phyloP scores from a whole-genome alignment of 208 protist genomes.

The Crithidia sp. region DNA sequence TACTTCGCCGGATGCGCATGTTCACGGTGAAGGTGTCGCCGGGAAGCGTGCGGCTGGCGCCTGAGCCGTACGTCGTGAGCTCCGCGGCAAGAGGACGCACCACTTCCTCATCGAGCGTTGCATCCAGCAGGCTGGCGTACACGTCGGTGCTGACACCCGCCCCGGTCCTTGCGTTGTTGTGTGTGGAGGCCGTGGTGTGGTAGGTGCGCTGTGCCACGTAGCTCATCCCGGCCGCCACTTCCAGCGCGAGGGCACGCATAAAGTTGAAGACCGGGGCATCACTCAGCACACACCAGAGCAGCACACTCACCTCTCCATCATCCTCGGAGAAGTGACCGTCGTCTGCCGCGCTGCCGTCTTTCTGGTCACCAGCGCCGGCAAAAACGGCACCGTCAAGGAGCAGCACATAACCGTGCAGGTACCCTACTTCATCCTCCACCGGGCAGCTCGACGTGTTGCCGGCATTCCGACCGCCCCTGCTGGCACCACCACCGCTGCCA shows the following conservation, averaged over 20 bases:
- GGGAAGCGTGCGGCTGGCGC: slow-evolving; percentile 24
- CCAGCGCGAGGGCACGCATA: slow-evolving; percentile 51
- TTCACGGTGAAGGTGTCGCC: slow-evolving; percentile 36
- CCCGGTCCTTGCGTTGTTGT: neutral
- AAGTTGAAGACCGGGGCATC: slow-evolving; percentile 57
- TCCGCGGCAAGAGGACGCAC: slow-evolving; percentile 32
- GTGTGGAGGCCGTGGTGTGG: neutral
- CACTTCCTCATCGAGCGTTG: slow-evolving; percentile 27
- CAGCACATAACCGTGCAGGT: slow-evolving; percentile 59
- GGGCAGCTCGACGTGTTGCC: too few species aligned
- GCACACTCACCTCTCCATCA: slow-evolving; percentile 30
- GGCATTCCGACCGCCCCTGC: neutral
- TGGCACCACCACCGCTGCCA: neutral
- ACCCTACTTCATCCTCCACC: slow-evolving; percentile 20
- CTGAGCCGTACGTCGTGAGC: slow-evolving; percentile 28
- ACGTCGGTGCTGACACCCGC: neutral
- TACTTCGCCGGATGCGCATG: slow-evolving; percentile 18
- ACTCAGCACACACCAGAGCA: slow-evolving; percentile 56
- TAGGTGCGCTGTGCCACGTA: slow-evolving; percentile 29
- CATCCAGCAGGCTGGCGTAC: slow-evolving; percentile 21
- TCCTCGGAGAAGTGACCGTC: neutral
- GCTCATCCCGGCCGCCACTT: slow-evolving; percentile 40
- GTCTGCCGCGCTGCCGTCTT: neutral
- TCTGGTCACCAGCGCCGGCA: slow-evolving; percentile 2
- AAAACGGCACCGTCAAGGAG: slow-evolving; percentile 36